Percentiles rank a stretch among this genome's conserved stretches.
These are phyloP conservation scores for Kokia cookei DNA, from an alignment of 441 rosid species.

Conservation along the genomic window DNA sequence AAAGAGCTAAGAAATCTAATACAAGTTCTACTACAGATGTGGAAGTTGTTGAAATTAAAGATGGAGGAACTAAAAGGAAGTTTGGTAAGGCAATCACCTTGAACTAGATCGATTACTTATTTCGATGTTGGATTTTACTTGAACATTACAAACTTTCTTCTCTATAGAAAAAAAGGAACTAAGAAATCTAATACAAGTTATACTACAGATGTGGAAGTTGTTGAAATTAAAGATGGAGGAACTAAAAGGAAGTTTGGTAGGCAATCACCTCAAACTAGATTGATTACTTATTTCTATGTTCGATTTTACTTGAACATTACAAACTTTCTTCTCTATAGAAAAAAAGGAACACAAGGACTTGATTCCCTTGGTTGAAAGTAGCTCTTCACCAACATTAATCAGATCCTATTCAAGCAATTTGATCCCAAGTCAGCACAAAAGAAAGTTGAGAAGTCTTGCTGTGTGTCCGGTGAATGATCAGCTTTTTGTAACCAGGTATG, in stretches of 20 bases:
- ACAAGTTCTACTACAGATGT: conserved; percentile 21
- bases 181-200: conserved; percentile 35
- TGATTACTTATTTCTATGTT: not conserved
- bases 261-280: not conserved
- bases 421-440: conserved; percentile 85
- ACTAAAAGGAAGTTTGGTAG: conserved; percentile 67
- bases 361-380: conserved; percentile 52
- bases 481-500: conserved; percentile 83
- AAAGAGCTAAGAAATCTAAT: conserved; percentile 32
- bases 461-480: conserved; percentile 72
- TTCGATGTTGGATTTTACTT: conserved; percentile 8
- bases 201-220: conserved; percentile 20
- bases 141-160: not conserved
- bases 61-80: conserved; percentile 63
- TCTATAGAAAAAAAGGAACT: conserved; percentile 38
- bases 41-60: conserved; percentile 30
- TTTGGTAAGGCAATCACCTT: conserved; percentile 38
- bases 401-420: conserved; percentile 57
- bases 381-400: conserved; percentile 46
- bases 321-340: conserved; percentile 36
- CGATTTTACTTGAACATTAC: not conserved
- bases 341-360: conserved; percentile 66
- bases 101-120: not conserved
- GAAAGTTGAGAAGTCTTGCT: conserved; percentile 83
- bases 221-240: conserved; percentile 38